These are phyloP conservation scores for Luvunga scandens DNA, from an alignment of 345 rosid genomes.

Conservation along the genomic window DNA sequence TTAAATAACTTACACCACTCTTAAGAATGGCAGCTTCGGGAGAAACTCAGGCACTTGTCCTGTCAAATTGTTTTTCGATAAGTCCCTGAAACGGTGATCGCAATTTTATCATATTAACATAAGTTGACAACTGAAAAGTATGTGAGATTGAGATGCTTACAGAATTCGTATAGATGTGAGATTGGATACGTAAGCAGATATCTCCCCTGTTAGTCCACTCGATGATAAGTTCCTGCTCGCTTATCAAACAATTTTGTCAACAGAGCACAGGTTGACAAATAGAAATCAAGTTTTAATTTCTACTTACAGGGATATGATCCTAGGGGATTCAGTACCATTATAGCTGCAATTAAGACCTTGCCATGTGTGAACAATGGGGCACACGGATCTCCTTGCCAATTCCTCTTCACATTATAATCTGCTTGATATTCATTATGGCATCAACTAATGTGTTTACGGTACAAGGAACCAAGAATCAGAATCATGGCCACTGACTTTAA, in stretches of 20 bases:
- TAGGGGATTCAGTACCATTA: constrained; percentile 9
- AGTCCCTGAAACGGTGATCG: constrained; percentile 29
- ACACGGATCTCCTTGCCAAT: constrained; percentile 73
- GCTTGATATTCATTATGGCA: constrained; percentile 35
- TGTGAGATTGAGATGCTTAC: constrained; percentile 28
- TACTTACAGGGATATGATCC: constrained; percentile 34
- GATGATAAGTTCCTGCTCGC: constrained; percentile 40
- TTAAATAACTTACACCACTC: constrained; percentile 35
- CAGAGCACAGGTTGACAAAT: background rate
- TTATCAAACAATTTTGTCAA: background rate
- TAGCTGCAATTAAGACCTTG: constrained; percentile 48
- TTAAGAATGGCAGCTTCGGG: constrained; percentile 27
- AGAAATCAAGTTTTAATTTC: too few relatives aligned
- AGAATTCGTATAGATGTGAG: constrained; percentile 29
- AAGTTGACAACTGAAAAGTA: background rate
- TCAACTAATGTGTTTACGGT: constrained; percentile 25
- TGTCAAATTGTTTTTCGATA: constrained; percentile 42
- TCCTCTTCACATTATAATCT: constrained; percentile 25
- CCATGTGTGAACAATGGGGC: constrained; percentile 35
- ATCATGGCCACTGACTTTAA: background rate
- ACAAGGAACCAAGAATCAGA: background rate
- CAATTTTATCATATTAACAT: background rate
- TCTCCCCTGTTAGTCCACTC: constrained; percentile 34
- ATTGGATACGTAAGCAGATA: constrained; percentile 22
- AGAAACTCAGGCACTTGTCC: constrained; percentile 46